These are phyloP conservation scores for Tulasnella sp. DNA, from an alignment of 768 basidiomycete genomes.

Conservation along the genomic window DNA sequence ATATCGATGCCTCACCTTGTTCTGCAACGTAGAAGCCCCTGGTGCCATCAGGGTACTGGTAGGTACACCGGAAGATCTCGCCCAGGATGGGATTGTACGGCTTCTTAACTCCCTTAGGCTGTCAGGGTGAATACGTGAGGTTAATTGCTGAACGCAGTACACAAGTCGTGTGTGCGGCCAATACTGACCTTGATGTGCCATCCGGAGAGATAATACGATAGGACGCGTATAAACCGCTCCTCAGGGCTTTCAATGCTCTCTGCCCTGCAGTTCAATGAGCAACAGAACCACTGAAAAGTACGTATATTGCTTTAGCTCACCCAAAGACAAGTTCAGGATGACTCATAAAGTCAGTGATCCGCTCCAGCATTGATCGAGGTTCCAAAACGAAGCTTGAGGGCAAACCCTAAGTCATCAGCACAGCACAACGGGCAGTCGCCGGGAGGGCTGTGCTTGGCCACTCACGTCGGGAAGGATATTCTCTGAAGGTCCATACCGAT, in stretches of 20 bases:
- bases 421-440: background rate
- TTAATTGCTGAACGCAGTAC: background rate
- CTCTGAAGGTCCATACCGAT: slow-evolving; percentile 95
- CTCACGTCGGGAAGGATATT: slow-evolving; percentile 71
- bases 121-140: background rate
- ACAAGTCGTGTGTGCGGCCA: background rate
- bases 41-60: slow-evolving; percentile 85
- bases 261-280: slow-evolving; percentile 39
- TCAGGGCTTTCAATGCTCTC: slow-evolving; percentile 71
- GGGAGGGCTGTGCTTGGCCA: background rate
- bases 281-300: background rate
- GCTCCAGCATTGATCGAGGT: slow-evolving; percentile 92
- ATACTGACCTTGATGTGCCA: slow-evolving; percentile 81
- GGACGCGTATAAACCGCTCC: slow-evolving; percentile 81
- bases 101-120: slow-evolving; percentile 97
- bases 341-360: slow-evolving; percentile 98
- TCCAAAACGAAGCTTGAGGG: slow-evolving; percentile 72
- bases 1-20: slow-evolving; percentile 47
- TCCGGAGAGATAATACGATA: slow-evolving; percentile 93
- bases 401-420: background rate
- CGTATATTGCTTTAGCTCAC: slow-evolving; percentile 34
- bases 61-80: slow-evolving; percentile 94
- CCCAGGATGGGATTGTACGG: slow-evolving; percentile 98
- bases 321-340: slow-evolving; percentile 97
- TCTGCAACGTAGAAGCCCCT: slow-evolving; percentile 94